Evolutionary conservation across 805 yeast genomes (phyloP).

Genomic region (Scheffersomyces coipomensis): DNA sequence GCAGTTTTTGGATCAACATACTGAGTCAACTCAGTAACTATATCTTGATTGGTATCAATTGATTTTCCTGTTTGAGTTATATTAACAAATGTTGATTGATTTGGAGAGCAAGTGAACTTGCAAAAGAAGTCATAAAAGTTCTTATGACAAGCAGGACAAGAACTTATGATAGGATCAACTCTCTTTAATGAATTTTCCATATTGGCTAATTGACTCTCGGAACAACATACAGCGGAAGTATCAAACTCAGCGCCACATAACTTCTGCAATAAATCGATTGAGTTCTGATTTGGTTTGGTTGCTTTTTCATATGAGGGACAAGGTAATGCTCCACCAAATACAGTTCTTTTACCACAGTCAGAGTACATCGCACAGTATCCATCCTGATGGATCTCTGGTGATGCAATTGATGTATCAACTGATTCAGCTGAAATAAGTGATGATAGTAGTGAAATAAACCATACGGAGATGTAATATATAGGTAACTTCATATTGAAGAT

Average conservation of each 20-base stretch:
- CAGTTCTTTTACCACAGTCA: constrained; percentile 73
- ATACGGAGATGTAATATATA: no score
- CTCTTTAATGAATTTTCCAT: constrained; percentile 51
- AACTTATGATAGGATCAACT: constrained; percentile 41
- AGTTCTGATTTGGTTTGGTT: constrained; percentile 42
- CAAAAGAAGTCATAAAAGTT: constrained; percentile 85
- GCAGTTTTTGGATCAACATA: constrained; percentile 64
- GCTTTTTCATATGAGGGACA: constrained; percentile 63
- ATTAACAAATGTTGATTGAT: constrained; percentile 73
- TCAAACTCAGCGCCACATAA: constrained; percentile 77
- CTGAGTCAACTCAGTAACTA: constrained; percentile 72
- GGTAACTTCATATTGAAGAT: no score
- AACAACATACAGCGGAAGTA: constrained; percentile 63
- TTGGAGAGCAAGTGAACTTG: constrained; percentile 85
- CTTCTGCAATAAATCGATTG: constrained; percentile 44
- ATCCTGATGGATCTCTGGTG: constrained; percentile 21
- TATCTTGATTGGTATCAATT: constrained; percentile 47
- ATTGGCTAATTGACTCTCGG: constrained; percentile 54
- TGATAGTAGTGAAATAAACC: no score
- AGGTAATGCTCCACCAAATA: constrained; percentile 80
- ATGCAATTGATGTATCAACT: no score
- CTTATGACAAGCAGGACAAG: constrained; percentile 85
- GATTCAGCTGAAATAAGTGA: no score
- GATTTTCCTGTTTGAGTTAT: constrained; percentile 55
- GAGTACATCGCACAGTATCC: constrained; percentile 59